Evolutionary conservation across 73 alveolate species (phyloP), one percentile per base, ranked within the genome.

Genomic region (Effrenium voratum): DNA sequence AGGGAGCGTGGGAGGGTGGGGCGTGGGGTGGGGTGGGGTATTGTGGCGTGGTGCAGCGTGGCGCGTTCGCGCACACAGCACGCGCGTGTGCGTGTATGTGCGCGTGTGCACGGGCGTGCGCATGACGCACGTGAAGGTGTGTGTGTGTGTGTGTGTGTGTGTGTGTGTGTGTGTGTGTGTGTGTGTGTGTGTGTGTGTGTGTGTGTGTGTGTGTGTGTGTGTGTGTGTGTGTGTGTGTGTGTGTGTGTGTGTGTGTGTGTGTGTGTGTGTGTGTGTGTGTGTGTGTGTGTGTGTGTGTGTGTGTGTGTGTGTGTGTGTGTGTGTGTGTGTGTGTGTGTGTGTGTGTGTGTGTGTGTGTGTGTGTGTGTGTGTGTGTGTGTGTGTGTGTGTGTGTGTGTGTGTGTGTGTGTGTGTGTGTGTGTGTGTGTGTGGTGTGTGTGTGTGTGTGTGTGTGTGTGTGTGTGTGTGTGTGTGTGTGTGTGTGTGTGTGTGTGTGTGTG

Each of bases 391-490:
- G 13, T 66, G 80, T 66, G 80, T 66, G 80, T 66, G 80, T 66
- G 80, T 66, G 80, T 66, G 80, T 66, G 80, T 66, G 80, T 66
- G 44, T 66, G 80, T 66, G 80, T 66, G 80, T 66, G 80, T 66
- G 80, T 66, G 80, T 66, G 80, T 66, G 80, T 66, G 44, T 66
- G 80, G 30, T 66, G 80, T 66, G 43, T 66, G n/a, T n/a, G n/a
- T n/a, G n/a, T n/a, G n/a, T n/a, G n/a, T n/a, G n/a, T n/a, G n/a
- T n/a, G n/a, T n/a, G n/a, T n/a, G n/a, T n/a, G n/a, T n/a, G n/a
- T n/a, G n/a, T n/a, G n/a, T n/a, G n/a, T n/a, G n/a, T n/a, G n/a
- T n/a, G n/a, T n/a, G n/a, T n/a, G n/a, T n/a, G n/a, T n/a, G n/a
- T n/a, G n/a, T n/a, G n/a, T n/a, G n/a, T n/a, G n/a, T n/a, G n/a